Evolutionary conservation across 2,329 filamentous ascomycete species (phyloP).

Genomic region (Penicillium sp.): DNA sequence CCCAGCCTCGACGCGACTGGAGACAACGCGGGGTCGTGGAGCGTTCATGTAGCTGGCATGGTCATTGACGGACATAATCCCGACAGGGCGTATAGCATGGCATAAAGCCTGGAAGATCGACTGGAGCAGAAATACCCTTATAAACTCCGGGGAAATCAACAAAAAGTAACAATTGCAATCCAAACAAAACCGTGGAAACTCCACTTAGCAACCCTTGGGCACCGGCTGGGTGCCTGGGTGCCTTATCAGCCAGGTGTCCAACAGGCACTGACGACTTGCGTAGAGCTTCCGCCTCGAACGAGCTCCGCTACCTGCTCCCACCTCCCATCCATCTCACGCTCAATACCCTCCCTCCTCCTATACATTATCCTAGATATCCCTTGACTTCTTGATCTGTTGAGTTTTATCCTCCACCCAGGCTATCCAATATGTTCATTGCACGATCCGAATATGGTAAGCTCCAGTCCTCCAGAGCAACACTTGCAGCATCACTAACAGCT

Average conservation of each 20-base stretch:
- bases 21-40: conserved; percentile 41
- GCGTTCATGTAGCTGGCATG: conserved; percentile 40
- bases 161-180: not conserved
- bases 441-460: conserved; percentile 97
- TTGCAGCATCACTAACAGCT: conserved; percentile 38
- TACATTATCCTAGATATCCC: not conserved
- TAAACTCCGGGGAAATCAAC: not conserved
- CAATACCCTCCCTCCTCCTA: not conserved
- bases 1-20: conserved; percentile 39
- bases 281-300: conserved; percentile 28
- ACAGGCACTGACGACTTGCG: conserved; percentile 36
- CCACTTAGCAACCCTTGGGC: conserved; percentile 9
- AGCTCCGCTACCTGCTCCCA: conserved; percentile 29
- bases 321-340: conserved; percentile 3
- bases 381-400: not conserved
- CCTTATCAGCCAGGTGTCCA: conserved; percentile 20
- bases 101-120: conserved; percentile 21
- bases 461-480: conserved; percentile 19
- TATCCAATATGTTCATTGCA: conserved; percentile 93
- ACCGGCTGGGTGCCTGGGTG: conserved; percentile 11
- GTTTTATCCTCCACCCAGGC: conserved; percentile 23
- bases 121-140: not conserved
- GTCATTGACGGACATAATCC: conserved; percentile 43
- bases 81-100: conserved; percentile 21
- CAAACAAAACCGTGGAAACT: conserved; percentile 5